A percentile compares a stretch with the other conserved stretches of the same genome.
phyloP scores from a whole-genome alignment of 805 yeast species.

The Henningerozyma blattae region DNA sequence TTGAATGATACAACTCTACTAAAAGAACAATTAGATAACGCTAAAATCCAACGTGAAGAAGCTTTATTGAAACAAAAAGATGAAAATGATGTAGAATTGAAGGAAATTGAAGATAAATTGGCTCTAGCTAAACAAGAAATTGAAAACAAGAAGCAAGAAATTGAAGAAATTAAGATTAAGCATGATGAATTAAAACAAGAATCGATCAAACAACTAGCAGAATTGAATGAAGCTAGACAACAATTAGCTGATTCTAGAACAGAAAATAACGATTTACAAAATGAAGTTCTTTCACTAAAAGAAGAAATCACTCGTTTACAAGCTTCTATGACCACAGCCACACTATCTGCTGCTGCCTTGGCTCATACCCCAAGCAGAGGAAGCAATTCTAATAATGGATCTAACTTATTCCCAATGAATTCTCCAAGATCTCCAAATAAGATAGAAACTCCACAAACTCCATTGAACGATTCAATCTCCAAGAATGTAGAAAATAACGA shows the following conservation, averaged over 20 bases:
- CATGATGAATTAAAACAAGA: slow-evolving; percentile 55
- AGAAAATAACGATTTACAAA: slow-evolving; percentile 54
- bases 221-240: slow-evolving; percentile 47
- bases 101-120: slow-evolving; percentile 43
- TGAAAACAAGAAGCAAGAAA: slow-evolving; percentile 43
- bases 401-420: neutral
- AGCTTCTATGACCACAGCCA: slow-evolving; percentile 22
- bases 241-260: slow-evolving; percentile 47
- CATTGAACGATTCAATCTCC: slow-evolving; percentile 10
- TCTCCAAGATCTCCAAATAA: slow-evolving; percentile 1
- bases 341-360: slow-evolving; percentile 12
- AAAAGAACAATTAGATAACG: slow-evolving; percentile 41
- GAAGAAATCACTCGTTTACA: slow-evolving; percentile 36
- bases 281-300: slow-evolving; percentile 38
- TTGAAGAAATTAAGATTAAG: slow-evolving; percentile 46
- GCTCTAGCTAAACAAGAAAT: slow-evolving; percentile 42
- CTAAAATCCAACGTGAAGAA: slow-evolving; percentile 42
- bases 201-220: slow-evolving; percentile 47
- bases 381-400: slow-evolving; percentile 13
- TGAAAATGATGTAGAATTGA: slow-evolving; percentile 38
- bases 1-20: slow-evolving; percentile 43
- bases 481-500: slow-evolving; percentile 7
- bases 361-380: slow-evolving; percentile 26
- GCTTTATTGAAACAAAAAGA: slow-evolving; percentile 32
- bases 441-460: slow-evolving; percentile 13